Percentiles rank a stretch among this genome's conserved stretches.
Conservation (phyloP, 1,139 yeast genomes). For the Debaryomyces fabryi region DNA sequence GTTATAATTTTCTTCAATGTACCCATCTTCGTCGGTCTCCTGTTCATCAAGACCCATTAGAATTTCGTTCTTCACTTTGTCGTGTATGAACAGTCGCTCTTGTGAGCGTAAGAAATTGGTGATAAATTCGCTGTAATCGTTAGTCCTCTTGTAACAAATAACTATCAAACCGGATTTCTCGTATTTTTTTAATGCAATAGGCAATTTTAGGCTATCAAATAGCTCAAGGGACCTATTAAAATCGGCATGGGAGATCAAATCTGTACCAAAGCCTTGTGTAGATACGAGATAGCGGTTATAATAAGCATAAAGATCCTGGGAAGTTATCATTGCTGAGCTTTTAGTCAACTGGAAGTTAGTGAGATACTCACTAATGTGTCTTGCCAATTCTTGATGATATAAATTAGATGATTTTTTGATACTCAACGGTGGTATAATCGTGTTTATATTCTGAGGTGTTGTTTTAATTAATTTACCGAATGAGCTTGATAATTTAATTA, state of each 20-base stretch:
- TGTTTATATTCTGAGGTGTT: conserved; percentile 8
- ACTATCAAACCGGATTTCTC: conserved; percentile 41
- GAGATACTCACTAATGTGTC: conserved; percentile 58
- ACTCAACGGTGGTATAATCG: conserved; percentile 33
- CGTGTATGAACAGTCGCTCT: conserved; percentile 29
- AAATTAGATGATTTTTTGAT: conserved; percentile 33
- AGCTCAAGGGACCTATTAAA: conserved; percentile 34
- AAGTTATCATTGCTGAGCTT: conserved; percentile 42
- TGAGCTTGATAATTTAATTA: conserved; percentile 57
- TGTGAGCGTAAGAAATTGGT: conserved; percentile 25
- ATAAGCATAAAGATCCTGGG: conserved; percentile 46
- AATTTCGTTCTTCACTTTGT: conserved; percentile 27
- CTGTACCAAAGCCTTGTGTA: conserved; percentile 47
- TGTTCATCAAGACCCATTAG: conserved; percentile 16
- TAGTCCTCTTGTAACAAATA: conserved; percentile 27
- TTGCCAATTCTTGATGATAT: conserved; percentile 41
- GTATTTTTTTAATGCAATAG: conserved; percentile 35
- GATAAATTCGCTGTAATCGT: conserved; percentile 28
- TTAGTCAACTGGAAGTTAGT: conserved; percentile 32
- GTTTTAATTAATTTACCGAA: conserved; percentile 40
- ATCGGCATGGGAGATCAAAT: conserved; percentile 34
- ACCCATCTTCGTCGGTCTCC: conserved; percentile 27
- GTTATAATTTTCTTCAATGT: conserved; percentile 24
- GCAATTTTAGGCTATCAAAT: conserved; percentile 35
- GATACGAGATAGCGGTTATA: conserved; percentile 42